Base-by-base conservation (phyloP, 208 protist genomes). In the Kentomonas sorsogonicus region DNA sequence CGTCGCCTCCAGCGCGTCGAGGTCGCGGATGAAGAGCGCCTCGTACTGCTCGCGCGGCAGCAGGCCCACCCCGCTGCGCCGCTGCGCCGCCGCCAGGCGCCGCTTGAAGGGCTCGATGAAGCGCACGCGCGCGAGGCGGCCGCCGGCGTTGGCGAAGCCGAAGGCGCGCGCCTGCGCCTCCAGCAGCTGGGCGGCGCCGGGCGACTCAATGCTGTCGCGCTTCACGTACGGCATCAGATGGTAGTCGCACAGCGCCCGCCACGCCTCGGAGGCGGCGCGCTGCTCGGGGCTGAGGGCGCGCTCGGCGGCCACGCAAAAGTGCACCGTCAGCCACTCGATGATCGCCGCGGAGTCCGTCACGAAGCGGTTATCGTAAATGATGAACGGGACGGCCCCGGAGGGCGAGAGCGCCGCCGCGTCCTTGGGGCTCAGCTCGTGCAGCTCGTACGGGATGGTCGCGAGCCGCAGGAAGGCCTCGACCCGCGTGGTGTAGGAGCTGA, bases 401-500 rank as follows among this genome's bases (percentile, higher is more conserved):
- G 77, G 77, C 1, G 77, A 64, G 0, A 79, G 47, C 29, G 41
- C 47, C 1, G 71, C 33, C 41, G 85, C 69, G 5, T 44, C 45
- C 10, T 22, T 33, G n/a, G n/a, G n/a, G 11, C 60, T 58, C 3
- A 74, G 64, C 27, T 67, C 61, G 26, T 85, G 62, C 5, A 60
- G 55, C 46, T 63, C 68, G 60, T 87, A 86, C 13, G 78, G 75
- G 15, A 91, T 79, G 22, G 63, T 50, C 31, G 72, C 71, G 16
- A 78, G 63, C 9, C 79, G 78, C 30, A 85, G 60, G 53, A 77
- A 83, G 7, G 77, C 65, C 54, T 91, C 83, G 0, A 87, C 63
- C 0, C 60, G 61, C 10, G 66, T 73, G 66, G 53, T 60, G 26
- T 22, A 53, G 31, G 33, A 16, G 3, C 53, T 67, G 22, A 67